Conservation (phyloP, 2,329 filamentous ascomycete genomes). For the Verticillium zaregamsianum region DNA sequence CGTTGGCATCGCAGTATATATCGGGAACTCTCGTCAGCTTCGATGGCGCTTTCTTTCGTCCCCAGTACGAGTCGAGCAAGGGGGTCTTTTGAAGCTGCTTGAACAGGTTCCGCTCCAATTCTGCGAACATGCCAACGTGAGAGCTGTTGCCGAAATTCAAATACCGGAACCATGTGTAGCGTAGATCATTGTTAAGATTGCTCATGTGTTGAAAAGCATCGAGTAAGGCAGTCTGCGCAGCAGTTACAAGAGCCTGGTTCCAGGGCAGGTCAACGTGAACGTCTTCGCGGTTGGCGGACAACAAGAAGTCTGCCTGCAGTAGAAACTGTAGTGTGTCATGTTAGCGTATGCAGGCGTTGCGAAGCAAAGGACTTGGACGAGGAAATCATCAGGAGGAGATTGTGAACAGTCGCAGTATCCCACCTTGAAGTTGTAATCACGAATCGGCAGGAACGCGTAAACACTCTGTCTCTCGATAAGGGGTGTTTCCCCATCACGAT, state of each 20-base stretch:
- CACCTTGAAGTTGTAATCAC: slow-evolving; percentile 19
- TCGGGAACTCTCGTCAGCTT: not conserved
- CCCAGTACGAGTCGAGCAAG: not conserved
- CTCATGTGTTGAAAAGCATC: slow-evolving; percentile 4
- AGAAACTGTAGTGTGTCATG: slow-evolving; percentile 13
- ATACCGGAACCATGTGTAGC: slow-evolving; percentile 9
- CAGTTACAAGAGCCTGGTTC: slow-evolving; percentile 14
- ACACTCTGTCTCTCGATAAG: slow-evolving; percentile 10
- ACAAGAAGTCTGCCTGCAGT: slow-evolving; percentile 21
- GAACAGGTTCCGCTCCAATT: not conserved
- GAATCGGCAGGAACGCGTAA: slow-evolving; percentile 20
- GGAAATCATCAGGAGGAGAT: not conserved
- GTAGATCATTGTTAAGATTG: slow-evolving; percentile 4
- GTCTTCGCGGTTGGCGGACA: slow-evolving; percentile 18
- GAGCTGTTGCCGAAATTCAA: not conserved
- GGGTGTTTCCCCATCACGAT: not conserved
- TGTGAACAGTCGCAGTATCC: not conserved
- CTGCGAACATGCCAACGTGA: slow-evolving; percentile 1
- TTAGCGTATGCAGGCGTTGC: not conserved
- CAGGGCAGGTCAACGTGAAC: slow-evolving; percentile 14
- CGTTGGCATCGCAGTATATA: not conserved
- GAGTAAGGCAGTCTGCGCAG: not conserved
- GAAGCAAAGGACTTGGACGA: too few species aligned
- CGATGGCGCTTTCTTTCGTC: not conserved
- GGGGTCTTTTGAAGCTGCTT: not conserved